phyloP scores from a whole-genome alignment of 768 basidiomycete species.

The Naganishia onofrii region DNA sequence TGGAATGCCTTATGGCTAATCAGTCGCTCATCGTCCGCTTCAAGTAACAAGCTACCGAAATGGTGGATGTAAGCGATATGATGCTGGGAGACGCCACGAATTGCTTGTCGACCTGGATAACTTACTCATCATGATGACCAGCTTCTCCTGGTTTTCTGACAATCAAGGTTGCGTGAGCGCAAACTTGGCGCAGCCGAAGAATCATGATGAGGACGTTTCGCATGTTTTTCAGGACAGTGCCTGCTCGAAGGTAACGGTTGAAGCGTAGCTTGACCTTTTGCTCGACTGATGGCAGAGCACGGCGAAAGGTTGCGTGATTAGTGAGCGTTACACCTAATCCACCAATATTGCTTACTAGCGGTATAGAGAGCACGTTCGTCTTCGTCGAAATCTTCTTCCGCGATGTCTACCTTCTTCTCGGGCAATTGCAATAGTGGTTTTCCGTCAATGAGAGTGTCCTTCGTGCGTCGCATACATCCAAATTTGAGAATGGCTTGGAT shows the following conservation, averaged over 20 bases:
- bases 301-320: constrained; percentile 33
- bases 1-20: constrained; percentile 17
- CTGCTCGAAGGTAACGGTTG: constrained; percentile 63
- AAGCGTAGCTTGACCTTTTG: constrained; percentile 58
- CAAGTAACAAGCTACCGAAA: constrained; percentile 31
- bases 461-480: constrained; percentile 66
- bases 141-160: constrained; percentile 58
- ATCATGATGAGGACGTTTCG: constrained; percentile 67
- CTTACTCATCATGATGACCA: constrained; percentile 56
- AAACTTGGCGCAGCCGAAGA: constrained; percentile 68
- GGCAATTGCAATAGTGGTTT: constrained; percentile 68
- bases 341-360: constrained; percentile 39
- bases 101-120: constrained; percentile 51
- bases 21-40: constrained; percentile 42
- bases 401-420: constrained; percentile 58
- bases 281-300: constrained; percentile 30
- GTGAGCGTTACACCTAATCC: constrained; percentile 57
- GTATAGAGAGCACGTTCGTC: constrained; percentile 68
- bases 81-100: not conserved
- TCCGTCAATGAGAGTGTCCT: constrained; percentile 66
- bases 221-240: constrained; percentile 72
- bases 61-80: not conserved
- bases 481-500: constrained; percentile 53
- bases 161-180: constrained; percentile 67
- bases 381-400: constrained; percentile 60